Percentiles rank a stretch among this genome's conserved stretches.
phyloP scores from a whole-genome alignment of 2,329 filamentous ascomycete species.

The Alternaria burnsii region DNA sequence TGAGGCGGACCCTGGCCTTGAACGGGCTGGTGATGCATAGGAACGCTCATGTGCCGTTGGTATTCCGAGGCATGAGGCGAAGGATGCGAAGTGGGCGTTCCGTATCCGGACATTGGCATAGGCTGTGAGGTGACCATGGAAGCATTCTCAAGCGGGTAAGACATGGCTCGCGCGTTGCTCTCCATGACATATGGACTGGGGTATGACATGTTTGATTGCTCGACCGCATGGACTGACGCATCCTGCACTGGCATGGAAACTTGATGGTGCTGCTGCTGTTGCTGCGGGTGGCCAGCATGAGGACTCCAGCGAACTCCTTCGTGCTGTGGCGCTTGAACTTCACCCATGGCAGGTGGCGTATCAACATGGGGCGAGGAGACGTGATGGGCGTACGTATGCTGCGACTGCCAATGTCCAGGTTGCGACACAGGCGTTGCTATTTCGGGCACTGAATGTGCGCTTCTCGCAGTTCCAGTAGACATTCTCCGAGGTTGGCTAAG shows the following conservation, averaged over 20 bases:
- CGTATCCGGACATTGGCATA: slow-evolving; percentile 50
- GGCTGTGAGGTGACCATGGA: slow-evolving; percentile 48
- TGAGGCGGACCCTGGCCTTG: slow-evolving; percentile 36
- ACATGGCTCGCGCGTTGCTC: slow-evolving; percentile 49
- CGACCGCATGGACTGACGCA: slow-evolving; percentile 41
- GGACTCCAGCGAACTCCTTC: slow-evolving; percentile 47
- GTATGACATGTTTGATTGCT: slow-evolving; percentile 42
- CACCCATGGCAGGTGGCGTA: slow-evolving; percentile 38
- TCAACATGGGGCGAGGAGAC: slow-evolving; percentile 49
- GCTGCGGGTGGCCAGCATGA: slow-evolving; percentile 45
- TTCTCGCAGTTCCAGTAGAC: slow-evolving; percentile 50
- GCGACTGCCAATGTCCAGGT: slow-evolving; percentile 48
- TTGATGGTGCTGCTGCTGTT: slow-evolving; percentile 46
- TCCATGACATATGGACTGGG: slow-evolving; percentile 51
- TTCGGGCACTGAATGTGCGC: slow-evolving; percentile 49
- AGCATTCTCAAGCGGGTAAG: slow-evolving; percentile 50
- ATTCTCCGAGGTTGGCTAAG: slow-evolving; percentile 49
- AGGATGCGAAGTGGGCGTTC: slow-evolving; percentile 48
- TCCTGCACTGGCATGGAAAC: slow-evolving; percentile 48
- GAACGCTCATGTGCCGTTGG: slow-evolving; percentile 49
- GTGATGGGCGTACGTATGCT: slow-evolving; percentile 45
- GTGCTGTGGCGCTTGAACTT: slow-evolving; percentile 39
- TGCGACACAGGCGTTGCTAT: slow-evolving; percentile 49
- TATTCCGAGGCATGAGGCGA: slow-evolving; percentile 49
- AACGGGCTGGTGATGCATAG: slow-evolving; percentile 45